Base-by-base conservation (phyloP, 768 basidiomycete species). In the Megacollybia marginata region DNA sequence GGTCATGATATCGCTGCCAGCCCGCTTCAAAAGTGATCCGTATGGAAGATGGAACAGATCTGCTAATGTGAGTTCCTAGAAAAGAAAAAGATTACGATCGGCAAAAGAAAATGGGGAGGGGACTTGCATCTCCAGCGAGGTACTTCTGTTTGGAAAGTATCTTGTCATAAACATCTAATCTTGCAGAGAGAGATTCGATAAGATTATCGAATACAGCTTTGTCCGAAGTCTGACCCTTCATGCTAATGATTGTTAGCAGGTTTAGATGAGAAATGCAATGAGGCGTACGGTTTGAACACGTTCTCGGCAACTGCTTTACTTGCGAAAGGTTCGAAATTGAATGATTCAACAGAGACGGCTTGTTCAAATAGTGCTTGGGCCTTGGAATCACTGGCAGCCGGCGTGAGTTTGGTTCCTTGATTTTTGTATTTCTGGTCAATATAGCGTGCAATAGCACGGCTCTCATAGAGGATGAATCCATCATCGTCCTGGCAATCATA, bases 381-480 rank as follows among this genome's bases (percentile, higher is more conserved):
- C 34, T 69, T 60, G 7, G 65, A 35, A 9, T 69, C 67, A 11
- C 33, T 38, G 13, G 53, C 34, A 4, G 58, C 57, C 4, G 85
- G 84, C 38, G 83, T 64, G 35, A 85, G 68, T 5, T 59, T 49
- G 2, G 73, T 68, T 36, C 80, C 81, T 55, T 80, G 73, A 44
- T 64, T 43, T 0, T 72, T 61, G 54, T 82, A 78, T 58, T 84
- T 85, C 50, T 62, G 62, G 28, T 70, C 74, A 54, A 85, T 59
- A 61, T 85, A 88, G 15, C 80, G 76, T 8, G 59, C 59, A 47
- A 86, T 84, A 0, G 82, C 82, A 31, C 82, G 78, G 35, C 72
- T 75, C 57, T 84, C 83, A 64, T 74, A 85, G n/a, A 88, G 56
- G 49, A 75, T 64, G 60, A 85, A 78, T 3, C 81, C 83, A 36